These are phyloP conservation scores for Cutaneotrichosporon sp. DNA, from an alignment of 1,284 basidiomycete genomes.

Conservation along the genomic window DNA sequence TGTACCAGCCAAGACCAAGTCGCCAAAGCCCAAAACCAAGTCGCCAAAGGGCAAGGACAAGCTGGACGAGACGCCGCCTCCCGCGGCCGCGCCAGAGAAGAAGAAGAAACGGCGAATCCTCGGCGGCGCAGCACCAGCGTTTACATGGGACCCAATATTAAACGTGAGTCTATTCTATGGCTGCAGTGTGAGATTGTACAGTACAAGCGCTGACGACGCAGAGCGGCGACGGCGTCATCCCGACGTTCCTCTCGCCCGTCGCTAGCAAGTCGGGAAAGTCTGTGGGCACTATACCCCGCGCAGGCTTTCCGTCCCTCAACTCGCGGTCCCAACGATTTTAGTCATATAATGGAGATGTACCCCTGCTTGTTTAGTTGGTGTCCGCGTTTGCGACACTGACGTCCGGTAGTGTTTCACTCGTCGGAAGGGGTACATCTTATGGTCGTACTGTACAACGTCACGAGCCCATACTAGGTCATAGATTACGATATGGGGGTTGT, in stretches of 20 bases:
- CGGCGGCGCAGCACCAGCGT: constrained; percentile 25
- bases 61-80: not conserved
- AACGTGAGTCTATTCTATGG: constrained; percentile 27
- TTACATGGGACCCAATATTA: constrained; percentile 42
- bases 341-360: not conserved
- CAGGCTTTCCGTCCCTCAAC: constrained; percentile 21
- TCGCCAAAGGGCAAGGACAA: not conserved
- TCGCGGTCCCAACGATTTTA: not conserved
- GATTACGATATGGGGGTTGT: too few relatives aligned
- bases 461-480: too few relatives aligned
- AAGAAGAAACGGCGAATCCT: constrained; percentile 40
- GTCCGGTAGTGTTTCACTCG: too few relatives aligned
- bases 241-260: constrained; percentile 35
- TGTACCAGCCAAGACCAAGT: not conserved
- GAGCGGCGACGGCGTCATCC: constrained; percentile 46
- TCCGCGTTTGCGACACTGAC: too few relatives aligned
- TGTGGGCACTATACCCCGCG: constrained; percentile 29
- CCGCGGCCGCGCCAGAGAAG: not conserved
- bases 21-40: not conserved
- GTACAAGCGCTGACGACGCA: constrained; percentile 15
- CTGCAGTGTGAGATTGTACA: not conserved
- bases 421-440: too few relatives aligned
- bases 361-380: too few relatives aligned
- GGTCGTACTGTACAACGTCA: too few relatives aligned
- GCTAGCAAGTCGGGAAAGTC: constrained; percentile 1